Base-by-base conservation (phyloP, 1,284 basidiomycete genomes). In the Mycosarcoma maydis region DNA sequence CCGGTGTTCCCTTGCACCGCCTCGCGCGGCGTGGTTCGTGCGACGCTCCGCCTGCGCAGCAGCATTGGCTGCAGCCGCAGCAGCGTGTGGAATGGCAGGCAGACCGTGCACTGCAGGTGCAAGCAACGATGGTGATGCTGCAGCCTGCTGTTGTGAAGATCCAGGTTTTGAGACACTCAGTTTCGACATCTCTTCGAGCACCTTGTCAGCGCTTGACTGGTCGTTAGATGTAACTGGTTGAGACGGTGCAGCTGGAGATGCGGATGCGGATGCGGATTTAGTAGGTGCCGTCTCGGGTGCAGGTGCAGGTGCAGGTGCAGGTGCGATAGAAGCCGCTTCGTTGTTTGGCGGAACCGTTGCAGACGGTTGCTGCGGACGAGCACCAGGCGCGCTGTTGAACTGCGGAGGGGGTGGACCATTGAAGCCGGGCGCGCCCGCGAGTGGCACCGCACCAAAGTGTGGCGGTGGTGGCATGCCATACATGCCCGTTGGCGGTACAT, bases 151-250 rank as follows among this genome's bases (percentile, higher is more conserved):
- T 16, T 27, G 27, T 6, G 55, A 22, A 6, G 33, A 20, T 6
- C 55, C 36, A 3, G 60, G 50, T 34, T 58, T 61, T 44, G 44
- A 50, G n/a, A 76, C 74, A 29, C 47, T 64, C 22, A 76, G 57
- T 29, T 73, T 76, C 11, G 74, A 59, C 57, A 76, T 61, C 30
- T 76, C 72, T 45, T 72, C 72, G 2, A 70, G 57, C 13, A 76
- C 72, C 37, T 57, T 58, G 61, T 74, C 72, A 3, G 72, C 52
- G 37, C 64, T 56, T 27, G 66, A 55, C 38, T 70, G 57, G n/a
- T 57, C 67, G 8, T 40, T 40, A 1, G 20, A 10, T 49, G 54
- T 58, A 36, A 33, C 22, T 6, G 47, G 38, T 22, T 49, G 33
- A n/a, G 33, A 11, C 7, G 33, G 4, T 14, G 29, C 9, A 14